These are phyloP conservation scores for Gentiana dahurica DNA, from an alignment of 257 asterid genomes.

Conservation along the genomic window DNA sequence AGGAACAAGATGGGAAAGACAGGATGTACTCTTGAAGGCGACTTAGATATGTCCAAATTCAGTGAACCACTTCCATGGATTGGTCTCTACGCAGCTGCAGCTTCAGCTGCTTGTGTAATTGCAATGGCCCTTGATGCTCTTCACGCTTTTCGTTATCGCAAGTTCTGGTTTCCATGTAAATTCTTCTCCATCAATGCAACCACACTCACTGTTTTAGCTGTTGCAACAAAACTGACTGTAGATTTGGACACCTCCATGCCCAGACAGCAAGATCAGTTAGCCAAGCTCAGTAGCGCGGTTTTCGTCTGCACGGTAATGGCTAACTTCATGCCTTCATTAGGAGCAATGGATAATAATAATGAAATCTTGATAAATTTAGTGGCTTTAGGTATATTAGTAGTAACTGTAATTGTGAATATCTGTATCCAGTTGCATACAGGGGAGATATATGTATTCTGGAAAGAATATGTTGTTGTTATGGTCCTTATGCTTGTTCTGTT, in stretches of 20 bases:
- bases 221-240: constrained; percentile 64
- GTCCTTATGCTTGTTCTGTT: constrained; percentile 45
- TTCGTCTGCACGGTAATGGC: constrained; percentile 51
- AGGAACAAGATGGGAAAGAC: constrained; percentile 25
- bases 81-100: constrained; percentile 44
- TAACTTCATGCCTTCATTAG: constrained; percentile 70
- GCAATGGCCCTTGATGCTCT: constrained; percentile 18
- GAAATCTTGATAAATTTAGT: constrained; percentile 59
- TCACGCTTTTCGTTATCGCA: constrained; percentile 10
- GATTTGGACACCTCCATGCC: constrained; percentile 84
- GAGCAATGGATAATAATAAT: constrained; percentile 35
- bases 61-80: constrained; percentile 29
- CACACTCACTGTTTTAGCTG: constrained; percentile 50
- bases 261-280: constrained; percentile 48
- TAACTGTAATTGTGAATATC: constrained; percentile 50
- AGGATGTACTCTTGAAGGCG: constrained; percentile 38
- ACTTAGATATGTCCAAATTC: constrained; percentile 21
- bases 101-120: constrained; percentile 46
- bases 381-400: constrained; percentile 54
- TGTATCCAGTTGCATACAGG: constrained; percentile 66
- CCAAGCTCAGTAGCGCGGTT: constrained; percentile 60
- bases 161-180: constrained; percentile 52
- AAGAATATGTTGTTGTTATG: constrained; percentile 36
- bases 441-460: constrained; percentile 52
- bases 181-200: constrained; percentile 78